Percentiles rank a stretch among this genome's conserved stretches.
Evolutionary conservation across 805 yeast genomes (phyloP).

Genomic region (Ogataea neopini): DNA sequence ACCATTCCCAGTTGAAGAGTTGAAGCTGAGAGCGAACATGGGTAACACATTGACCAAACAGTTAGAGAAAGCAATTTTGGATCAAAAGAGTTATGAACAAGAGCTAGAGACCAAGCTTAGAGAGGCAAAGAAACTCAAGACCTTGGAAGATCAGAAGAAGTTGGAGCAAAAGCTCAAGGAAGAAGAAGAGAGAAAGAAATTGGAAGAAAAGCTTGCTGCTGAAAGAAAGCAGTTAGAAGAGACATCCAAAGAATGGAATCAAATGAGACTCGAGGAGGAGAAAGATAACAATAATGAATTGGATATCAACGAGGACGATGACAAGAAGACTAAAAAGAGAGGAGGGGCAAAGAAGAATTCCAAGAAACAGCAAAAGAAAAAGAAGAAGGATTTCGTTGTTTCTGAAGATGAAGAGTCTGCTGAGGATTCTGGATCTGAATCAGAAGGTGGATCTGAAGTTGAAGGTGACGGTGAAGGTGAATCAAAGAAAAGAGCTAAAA

Average conservation of each 20-base stretch:
- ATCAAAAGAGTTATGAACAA: constrained; percentile 67
- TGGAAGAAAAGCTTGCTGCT: constrained; percentile 43
- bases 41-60: constrained; percentile 78
- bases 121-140: constrained; percentile 69
- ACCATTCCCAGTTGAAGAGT: constrained; percentile 77
- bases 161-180: constrained; percentile 45
- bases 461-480: constrained; percentile 14
- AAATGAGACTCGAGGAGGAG: constrained; percentile 35
- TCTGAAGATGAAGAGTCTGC: constrained; percentile 45
- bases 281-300: constrained; percentile 37
- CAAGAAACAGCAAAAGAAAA: constrained; percentile 25
- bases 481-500: constrained; percentile 16
- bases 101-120: constrained; percentile 60
- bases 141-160: constrained; percentile 49
- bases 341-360: constrained; percentile 30
- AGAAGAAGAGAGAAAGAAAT: constrained; percentile 47
- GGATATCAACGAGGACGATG: constrained; percentile 37
- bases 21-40: constrained; percentile 83
- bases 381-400: constrained; percentile 35
- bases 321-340: constrained; percentile 32
- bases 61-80: constrained; percentile 66
- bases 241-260: constrained; percentile 58
- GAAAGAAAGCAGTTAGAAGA: constrained; percentile 54
- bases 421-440: constrained; percentile 9
- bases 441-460: constrained; percentile 14